Base-by-base conservation (phyloP, 2,329 filamentous ascomycete genomes). In the Xylaria sp. region DNA sequence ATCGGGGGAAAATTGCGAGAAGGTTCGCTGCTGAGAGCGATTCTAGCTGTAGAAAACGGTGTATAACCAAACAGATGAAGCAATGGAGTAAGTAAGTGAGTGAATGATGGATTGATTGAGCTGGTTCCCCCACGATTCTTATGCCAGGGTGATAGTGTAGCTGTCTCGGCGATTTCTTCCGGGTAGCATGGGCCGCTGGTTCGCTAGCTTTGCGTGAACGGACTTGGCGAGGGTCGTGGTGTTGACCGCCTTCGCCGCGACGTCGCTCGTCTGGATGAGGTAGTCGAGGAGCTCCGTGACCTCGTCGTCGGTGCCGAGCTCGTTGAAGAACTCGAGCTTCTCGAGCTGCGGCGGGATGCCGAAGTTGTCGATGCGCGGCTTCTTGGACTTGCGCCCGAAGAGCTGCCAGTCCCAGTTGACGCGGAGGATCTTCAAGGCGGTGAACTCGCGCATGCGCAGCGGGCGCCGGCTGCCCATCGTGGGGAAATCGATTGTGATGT, bases 331-430 rank as follows among this genome's bases (percentile, higher is more conserved):
- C 55, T 82, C 80, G 21, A 83, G 65, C 2, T 73, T 78, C 67
- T 82, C 78, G 14, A 83, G 71, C 61, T 77, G 74, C 0, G 80
- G 80, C 1, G 81, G 80, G 17, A 83, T 69, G 12, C 80, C 81
- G 15, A 83, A 80, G 0, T 80, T 82, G 58, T 80, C 75, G 49
- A 83, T 64, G 3, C 81, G 74, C 3, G 81, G 79, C 60, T 78
- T 79, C 62, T 76, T 78, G n/a, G 77, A 77, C 0, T 78, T 75
- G 51, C 75, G 76, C 14, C 81, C 81, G 35, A 82, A 82, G 0
- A 83, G 77, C 63, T 83, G 81, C 45, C 80, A 79, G 66, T 83
- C 81, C 77, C 78, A 80, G 63, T 79, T 80, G 25, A 83, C 49
- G 31, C 78, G 75, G 6, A 83, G 70, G 0, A 75, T 76, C 50